Evolutionary conservation across 2,329 filamentous ascomycete species (phyloP), one percentile per base, ranked within the genome.

Genomic region (Tolypocladium tropicale): DNA sequence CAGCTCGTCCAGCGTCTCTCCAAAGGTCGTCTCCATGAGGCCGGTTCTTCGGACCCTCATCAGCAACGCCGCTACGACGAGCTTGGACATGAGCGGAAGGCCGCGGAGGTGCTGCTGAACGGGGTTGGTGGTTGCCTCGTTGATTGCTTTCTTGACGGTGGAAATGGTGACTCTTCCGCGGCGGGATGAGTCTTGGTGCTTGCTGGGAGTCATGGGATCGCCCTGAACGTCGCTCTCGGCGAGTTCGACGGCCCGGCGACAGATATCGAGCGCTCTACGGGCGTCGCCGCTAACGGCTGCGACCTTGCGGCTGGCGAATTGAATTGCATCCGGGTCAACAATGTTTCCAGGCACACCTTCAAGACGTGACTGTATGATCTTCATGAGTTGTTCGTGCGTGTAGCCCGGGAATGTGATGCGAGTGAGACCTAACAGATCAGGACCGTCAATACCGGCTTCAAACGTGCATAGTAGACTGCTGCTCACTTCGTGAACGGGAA

Each of bases 321-420:
- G 93, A 53, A 99, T 83, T 16, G 94, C 95, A 66, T 99, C 94
- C 1, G 90, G 77, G 59, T 96, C 90, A 43, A 99, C 93, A 49
- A 99, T 88, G 62, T 92, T 85, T 30, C 90, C 91, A 1, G 89
- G 87, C 0, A 97, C 90, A 55, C 90, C 90, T 67, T 90, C 85
- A 2, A 99, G 81, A 33, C 94, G 87, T n/a, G 91, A 95, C 66
- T 93, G 87, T 60, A 99, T 96, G 66, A 99, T 99, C 63, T 88
- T 88, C 88, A 97, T 96, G 43, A 99, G 81, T 72, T 99, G 94
- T 57, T 94, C 91, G 70, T 99, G 92, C 56, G 91, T 96, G 72
- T 99, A 99, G 25, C 94, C 94, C 0, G 94, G 90, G 65, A 99
- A 99, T 0, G 94, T 96, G 67, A 99, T 96, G 65, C 95, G 84